These are phyloP conservation scores for Wickerhamomyces subpelliculosus DNA, from an alignment of 805 yeast genomes.

Conservation along the genomic window DNA sequence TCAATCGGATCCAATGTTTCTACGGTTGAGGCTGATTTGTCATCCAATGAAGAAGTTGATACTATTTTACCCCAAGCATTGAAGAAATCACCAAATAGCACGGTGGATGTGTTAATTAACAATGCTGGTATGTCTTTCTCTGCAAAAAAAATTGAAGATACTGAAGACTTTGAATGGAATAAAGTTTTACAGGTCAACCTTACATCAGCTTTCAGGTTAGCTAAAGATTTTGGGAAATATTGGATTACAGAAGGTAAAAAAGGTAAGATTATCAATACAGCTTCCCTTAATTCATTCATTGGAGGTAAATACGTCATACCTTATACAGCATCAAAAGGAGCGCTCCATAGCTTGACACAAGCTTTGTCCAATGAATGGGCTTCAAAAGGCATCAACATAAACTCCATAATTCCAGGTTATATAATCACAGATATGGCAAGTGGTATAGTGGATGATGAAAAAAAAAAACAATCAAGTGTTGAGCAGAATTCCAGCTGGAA, in stretches of 20 bases:
- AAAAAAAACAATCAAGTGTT: conserved; percentile 22
- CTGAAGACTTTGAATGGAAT: conserved; percentile 45
- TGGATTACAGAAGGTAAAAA: conserved; percentile 43
- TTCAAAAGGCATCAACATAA: conserved; percentile 35
- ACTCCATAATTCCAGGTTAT: conserved; percentile 45
- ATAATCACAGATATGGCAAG: conserved; percentile 37
- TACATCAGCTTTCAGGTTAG: conserved; percentile 71
- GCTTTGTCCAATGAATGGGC: conserved; percentile 61
- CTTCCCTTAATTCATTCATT: conserved; percentile 47
- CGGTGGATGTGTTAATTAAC: conserved; percentile 75
- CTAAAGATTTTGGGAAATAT: conserved; percentile 61
- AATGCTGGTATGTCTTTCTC: conserved; percentile 85
- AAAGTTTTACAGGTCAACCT: conserved; percentile 67
- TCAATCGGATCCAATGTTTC: conserved; percentile 51
- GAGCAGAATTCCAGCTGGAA: conserved; percentile 35
- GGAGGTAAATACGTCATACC: conserved; percentile 38
- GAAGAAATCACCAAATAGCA: conserved; percentile 51
- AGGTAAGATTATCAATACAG: conserved; percentile 80
- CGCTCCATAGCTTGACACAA: conserved; percentile 60
- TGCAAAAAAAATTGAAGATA: conserved; percentile 39
- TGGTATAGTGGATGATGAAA: conserved; percentile 19
- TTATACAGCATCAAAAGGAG: conserved; percentile 85
- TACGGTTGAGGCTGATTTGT: conserved; percentile 34
- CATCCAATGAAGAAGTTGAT: conserved; percentile 17
- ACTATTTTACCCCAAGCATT: conserved; percentile 29